Evolutionary conservation across 1,139 yeast species (phyloP).

Genomic region (Sugiyamaella neomexicana): DNA sequence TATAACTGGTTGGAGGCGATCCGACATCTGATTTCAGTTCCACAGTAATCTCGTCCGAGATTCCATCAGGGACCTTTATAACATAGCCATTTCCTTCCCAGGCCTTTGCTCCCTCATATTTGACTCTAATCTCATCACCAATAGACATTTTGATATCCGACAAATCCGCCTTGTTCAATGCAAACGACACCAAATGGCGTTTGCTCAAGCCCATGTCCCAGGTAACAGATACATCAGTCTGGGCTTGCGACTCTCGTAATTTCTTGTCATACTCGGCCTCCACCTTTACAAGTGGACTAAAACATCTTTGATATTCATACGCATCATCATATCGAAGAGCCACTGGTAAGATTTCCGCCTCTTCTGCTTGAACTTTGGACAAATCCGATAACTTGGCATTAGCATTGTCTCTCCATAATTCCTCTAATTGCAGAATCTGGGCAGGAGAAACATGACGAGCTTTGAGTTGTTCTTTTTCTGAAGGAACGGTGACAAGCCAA

Average conservation of each 20-base stretch:
- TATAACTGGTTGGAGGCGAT: slow-evolving; percentile 60
- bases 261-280: slow-evolving; percentile 81
- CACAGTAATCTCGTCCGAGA: slow-evolving; percentile 68
- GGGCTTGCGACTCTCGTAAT: slow-evolving; percentile 74
- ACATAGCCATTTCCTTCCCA: slow-evolving; percentile 81
- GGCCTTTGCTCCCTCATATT: slow-evolving; percentile 44
- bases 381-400: slow-evolving; percentile 58
- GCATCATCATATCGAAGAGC: slow-evolving; percentile 80
- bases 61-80: slow-evolving; percentile 66
- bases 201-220: slow-evolving; percentile 75
- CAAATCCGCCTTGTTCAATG: slow-evolving; percentile 65
- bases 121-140: slow-evolving; percentile 76
- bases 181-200: slow-evolving; percentile 67
- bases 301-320: slow-evolving; percentile 79
- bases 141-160: slow-evolving; percentile 73
- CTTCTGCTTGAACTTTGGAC: slow-evolving; percentile 53
- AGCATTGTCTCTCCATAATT: slow-evolving; percentile 74
- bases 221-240: slow-evolving; percentile 67
- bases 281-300: slow-evolving; percentile 77
- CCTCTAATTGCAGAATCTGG: slow-evolving; percentile 73
- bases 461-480: slow-evolving; percentile 59
- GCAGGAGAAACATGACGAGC: slow-evolving; percentile 58
- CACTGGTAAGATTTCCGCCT: slow-evolving; percentile 66
- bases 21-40: slow-evolving; percentile 49
- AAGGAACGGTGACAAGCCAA: slow-evolving; percentile 77